Percentiles rank a stretch among this genome's conserved stretches.
These are phyloP conservation scores for Fusarium nelsonii DNA, from an alignment of 2,329 filamentous ascomycete genomes.

Conservation along the genomic window DNA sequence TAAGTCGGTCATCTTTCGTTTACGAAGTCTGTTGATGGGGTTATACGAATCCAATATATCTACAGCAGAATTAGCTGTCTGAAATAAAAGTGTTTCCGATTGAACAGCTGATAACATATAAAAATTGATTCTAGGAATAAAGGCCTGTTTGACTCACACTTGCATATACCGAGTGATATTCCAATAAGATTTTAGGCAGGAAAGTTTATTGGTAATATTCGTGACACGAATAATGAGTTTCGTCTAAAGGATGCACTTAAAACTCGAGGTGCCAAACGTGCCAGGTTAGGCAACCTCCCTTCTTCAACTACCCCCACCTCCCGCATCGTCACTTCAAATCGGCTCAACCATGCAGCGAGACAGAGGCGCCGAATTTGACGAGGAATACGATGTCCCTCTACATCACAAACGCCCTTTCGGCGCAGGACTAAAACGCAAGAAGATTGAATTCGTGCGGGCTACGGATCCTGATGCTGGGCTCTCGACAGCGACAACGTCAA, in stretches of 20 bases:
- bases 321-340: background rate
- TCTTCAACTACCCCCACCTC: background rate
- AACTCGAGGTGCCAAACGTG: slow-evolving; percentile 2
- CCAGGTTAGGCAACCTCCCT: slow-evolving; percentile 21
- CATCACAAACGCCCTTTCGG: slow-evolving; percentile 68
- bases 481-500: slow-evolving; percentile 35
- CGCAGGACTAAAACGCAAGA: slow-evolving; percentile 65
- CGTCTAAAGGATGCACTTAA: background rate
- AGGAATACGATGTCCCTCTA: slow-evolving; percentile 63
- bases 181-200: background rate
- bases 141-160: background rate
- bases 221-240: background rate
- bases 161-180: background rate
- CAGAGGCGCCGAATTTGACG: slow-evolving; percentile 43
- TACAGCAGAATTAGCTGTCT: no score
- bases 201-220: background rate
- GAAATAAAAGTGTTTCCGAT: no score
- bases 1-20: no score
- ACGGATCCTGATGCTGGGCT: slow-evolving; percentile 53
- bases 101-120: background rate
- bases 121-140: background rate
- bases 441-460: slow-evolving; percentile 69
- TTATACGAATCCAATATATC: no score
- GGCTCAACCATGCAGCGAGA: slow-evolving; percentile 47
- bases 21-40: no score